Base-by-base conservation (phyloP, 2,329 filamentous ascomycete genomes). In the Talaromyces sp. region DNA sequence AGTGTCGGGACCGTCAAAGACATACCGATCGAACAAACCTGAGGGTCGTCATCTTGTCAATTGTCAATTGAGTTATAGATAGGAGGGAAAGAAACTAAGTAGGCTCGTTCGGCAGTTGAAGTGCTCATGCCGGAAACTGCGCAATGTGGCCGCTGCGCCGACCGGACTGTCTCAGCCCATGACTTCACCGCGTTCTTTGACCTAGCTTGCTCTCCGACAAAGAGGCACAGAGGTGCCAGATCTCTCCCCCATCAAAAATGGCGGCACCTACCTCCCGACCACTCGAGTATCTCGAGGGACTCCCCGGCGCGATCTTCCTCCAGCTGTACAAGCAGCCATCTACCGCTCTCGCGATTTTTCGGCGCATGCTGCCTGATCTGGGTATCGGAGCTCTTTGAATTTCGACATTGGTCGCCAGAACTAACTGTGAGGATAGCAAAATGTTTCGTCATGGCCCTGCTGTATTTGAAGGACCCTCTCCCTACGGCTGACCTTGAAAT, bases 261-360 rank as follows among this genome's bases (percentile, higher is more conserved):
- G 77, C 77, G 65, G 77, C 74, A 56, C 79, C 84, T 49, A 82
- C 82, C 47, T 79, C 80, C 59, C 82, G 84, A 61, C 82, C 83
- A 50, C 89, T 93, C 70, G 92, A 97, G 70, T 97, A 96, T 76
- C 87, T 97, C 71, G 92, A 97, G 82, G 86, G 87, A 71, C 87
- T 96, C 67, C 90, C 90, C 45, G 91, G 92, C 59, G 91, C 89
- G 37, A 95, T 91, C 32, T 96, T 97, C 74, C 85, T 86, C 70
- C 89, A 90, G 73, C 83, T 99, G 41, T 99, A 99, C 80, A 89
- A 92, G 77, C 92, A 97, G 79, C 94, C 94, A 27, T 96, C 93
- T 37, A 96, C 94, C 1, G 89, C 92, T 33, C 86, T 99, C 61
- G 94, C 94, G 62, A 92, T 99, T 67, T 97, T 97, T 73, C 86